Percentiles rank a stretch among this genome's conserved stretches.
Conservation (phyloP, 164 flowering plant species). For the Annona cherimola region DNA sequence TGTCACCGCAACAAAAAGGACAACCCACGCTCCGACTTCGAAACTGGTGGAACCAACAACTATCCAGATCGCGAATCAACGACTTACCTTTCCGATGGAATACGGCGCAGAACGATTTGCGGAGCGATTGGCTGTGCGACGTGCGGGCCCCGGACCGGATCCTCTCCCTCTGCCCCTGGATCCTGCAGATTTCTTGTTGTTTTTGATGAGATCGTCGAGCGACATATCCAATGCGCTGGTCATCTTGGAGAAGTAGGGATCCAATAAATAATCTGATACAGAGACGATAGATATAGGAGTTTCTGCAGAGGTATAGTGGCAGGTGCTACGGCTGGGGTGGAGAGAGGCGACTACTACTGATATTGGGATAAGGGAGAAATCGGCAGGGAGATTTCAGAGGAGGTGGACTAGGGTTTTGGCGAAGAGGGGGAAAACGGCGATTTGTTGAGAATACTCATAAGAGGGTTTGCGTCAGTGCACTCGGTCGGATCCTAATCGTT, state of each 20-base stretch:
- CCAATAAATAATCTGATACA: neutral
- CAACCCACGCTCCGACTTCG: neutral
- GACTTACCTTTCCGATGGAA: conserved; percentile 43
- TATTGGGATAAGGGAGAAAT: no score
- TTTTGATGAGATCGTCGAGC: conserved; percentile 81
- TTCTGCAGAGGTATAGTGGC: neutral
- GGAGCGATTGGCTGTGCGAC: conserved; percentile 56
- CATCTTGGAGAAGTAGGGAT: conserved; percentile 27
- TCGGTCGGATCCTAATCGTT: neutral
- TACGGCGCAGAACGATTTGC: conserved; percentile 65
- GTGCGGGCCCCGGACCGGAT: conserved; percentile 54
- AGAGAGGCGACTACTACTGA: no score
- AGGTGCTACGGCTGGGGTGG: neutral
- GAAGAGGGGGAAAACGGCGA: neutral
- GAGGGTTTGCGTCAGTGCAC: neutral
- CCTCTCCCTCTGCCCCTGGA: conserved; percentile 39
- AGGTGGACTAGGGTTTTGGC: no score
- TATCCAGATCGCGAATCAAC: neutral
- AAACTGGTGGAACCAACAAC: neutral
- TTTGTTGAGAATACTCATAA: neutral
- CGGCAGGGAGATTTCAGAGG: no score
- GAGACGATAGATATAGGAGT: no score
- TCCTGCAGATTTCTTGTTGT: conserved; percentile 56
- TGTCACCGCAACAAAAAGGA: neutral
- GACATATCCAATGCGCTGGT: conserved; percentile 67